Evolutionary conservation across 2,329 filamentous ascomycete species (phyloP), one percentile per base, ranked within the genome.

Genomic region (Microcyclospora pomicola): DNA sequence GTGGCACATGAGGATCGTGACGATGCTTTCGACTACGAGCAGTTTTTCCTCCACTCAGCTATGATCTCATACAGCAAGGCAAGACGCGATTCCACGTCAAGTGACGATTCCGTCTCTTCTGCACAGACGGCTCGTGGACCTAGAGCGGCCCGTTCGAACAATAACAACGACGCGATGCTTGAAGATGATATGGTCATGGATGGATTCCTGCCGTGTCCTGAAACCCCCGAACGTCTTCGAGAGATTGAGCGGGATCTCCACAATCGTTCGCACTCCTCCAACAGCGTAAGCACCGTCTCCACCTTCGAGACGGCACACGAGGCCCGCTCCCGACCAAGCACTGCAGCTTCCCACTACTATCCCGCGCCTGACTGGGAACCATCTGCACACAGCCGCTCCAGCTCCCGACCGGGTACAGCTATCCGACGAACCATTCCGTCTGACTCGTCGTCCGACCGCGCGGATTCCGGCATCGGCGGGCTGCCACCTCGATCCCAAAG

Each of bases 1-100:
- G 62, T 54, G 6, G 48, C 85, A 0, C 88, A 96, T 52, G 88
- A 96, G 62, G 86, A 95, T 58, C 81, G 88, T 14, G 79, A 87
- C 48, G 88, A 96, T 59, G 87, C 87, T 1, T 96, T 96, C 53
- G 88, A 96, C 58, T 96, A 96, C 45, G 83, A 94, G 58, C 80
- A 93, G 55, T 95, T 95, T 62, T 94, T 94, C 59, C 69, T 95
- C 11, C 86, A 95, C 58, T 93, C 84, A 48, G 85, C 86, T 9
- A 79, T 95, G 72, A 86, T 85, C 5, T 85, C 72, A 2, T 78
- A 85, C 53, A 77, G 72, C 47, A 39, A 44, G 65, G 69, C 9
- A 10, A 49, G 46, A 10, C 37, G 42, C 28, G 40, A 27, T 2
- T 53, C 50, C 9, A 39, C 37, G 14, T 48, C 48, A 12, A 51